Conservation (phyloP, 306 rosid species). For the Castanea sativa region DNA sequence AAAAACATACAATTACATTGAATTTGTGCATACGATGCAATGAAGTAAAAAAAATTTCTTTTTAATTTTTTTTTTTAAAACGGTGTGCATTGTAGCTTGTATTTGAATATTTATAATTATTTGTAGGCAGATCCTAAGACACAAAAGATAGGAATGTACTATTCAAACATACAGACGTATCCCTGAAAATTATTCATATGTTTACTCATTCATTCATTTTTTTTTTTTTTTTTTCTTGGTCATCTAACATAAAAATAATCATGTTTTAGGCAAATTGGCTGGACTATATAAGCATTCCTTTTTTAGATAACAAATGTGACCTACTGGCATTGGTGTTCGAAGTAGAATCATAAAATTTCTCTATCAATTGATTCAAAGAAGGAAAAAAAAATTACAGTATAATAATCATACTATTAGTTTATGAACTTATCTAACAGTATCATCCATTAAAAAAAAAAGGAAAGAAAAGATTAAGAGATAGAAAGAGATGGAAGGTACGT, state of each 20-base stretch:
- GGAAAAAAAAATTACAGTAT: background rate
- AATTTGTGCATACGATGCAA: too few relatives aligned
- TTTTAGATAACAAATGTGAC: background rate
- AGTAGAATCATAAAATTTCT: background rate
- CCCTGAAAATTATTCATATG: background rate
- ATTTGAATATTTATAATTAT: too few relatives aligned
- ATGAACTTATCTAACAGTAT: background rate
- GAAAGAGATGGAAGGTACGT: slow-evolving; percentile 9
- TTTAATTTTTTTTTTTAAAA: too few relatives aligned
- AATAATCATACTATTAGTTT: background rate
- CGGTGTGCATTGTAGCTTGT: too few relatives aligned
- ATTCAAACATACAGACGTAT: background rate
- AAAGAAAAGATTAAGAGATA: background rate
- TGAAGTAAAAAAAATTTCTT: too few relatives aligned
- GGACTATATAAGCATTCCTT: background rate
- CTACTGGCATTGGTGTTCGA: background rate
- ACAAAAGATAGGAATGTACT: background rate
- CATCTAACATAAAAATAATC: background rate
- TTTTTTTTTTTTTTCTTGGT: background rate
- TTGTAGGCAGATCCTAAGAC: background rate
- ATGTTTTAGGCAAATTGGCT: background rate
- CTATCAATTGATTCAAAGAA: background rate
- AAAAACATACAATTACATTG: too few relatives aligned
- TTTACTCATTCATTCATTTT: background rate
- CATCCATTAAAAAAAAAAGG: too few relatives aligned